A percentile compares a stretch with the other conserved stretches of the same genome.
These are phyloP conservation scores for Fusarium lyarnte DNA, from an alignment of 2,329 filamentous ascomycete genomes.

Conservation along the genomic window DNA sequence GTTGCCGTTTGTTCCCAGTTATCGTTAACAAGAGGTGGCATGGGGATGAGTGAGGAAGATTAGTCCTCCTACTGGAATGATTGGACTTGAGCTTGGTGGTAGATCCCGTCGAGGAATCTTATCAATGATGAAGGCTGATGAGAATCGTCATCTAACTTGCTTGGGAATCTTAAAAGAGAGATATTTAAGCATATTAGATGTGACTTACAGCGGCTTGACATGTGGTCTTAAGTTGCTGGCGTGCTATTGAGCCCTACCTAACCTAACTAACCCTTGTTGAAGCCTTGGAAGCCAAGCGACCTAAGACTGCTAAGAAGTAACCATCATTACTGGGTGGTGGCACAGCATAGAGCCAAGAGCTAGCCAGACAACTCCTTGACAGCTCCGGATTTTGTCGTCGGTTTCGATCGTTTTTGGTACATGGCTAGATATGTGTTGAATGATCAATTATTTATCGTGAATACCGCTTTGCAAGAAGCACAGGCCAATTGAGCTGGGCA, in stretches of 20 bases:
- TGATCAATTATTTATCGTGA: background rate
- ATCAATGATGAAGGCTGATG: background rate
- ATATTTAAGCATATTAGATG: constrained; percentile 5
- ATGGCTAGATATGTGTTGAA: background rate
- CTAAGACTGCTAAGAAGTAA: background rate
- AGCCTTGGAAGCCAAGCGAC: background rate
- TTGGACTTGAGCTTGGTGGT: background rate
- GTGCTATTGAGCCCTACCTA: constrained; percentile 18
- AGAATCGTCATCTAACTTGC: background rate
- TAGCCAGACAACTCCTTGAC: background rate
- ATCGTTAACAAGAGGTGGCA: background rate
- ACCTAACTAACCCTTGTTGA: background rate
- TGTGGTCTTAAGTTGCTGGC: constrained; percentile 22
- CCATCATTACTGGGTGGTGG: constrained; percentile 21
- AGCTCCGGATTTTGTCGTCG: background rate
- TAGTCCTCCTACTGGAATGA: background rate
- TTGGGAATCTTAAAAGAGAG: background rate
- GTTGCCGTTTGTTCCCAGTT: constrained; percentile 6
- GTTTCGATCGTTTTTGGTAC: background rate
- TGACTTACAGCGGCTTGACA: constrained; percentile 5
- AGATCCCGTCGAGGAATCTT: background rate
- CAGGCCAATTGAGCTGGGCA: background rate
- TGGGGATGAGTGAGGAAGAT: background rate
- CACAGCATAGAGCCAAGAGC: constrained; percentile 5
- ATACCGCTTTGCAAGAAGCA: background rate